phyloP scores from a whole-genome alignment of 2,329 filamentous ascomycete species.

The Leptographium lundbergii region DNA sequence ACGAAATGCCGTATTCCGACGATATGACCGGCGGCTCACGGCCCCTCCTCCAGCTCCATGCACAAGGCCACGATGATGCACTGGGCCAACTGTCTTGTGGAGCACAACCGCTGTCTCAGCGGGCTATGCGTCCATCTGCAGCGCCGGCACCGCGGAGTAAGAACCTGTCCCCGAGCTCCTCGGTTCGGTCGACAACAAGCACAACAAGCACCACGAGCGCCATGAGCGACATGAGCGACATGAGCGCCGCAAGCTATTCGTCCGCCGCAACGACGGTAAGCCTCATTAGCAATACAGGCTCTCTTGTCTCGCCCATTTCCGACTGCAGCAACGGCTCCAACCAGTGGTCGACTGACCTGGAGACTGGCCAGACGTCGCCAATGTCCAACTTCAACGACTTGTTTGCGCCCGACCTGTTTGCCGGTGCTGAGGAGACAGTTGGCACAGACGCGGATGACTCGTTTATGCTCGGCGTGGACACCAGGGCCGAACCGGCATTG shows the following conservation, averaged over 20 bases:
- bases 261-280: conserved; percentile 15
- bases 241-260: conserved; percentile 15
- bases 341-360: conserved; percentile 25
- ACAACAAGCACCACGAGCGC: conserved; percentile 18
- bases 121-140: conserved; percentile 14
- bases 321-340: conserved; percentile 27
- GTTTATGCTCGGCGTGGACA: not conserved
- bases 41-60: conserved; percentile 27
- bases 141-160: conserved; percentile 22
- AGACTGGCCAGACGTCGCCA: conserved; percentile 33
- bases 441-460: not conserved
- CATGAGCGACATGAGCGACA: conserved; percentile 1
- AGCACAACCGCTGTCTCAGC: not conserved
- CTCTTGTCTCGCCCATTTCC: conserved; percentile 34
- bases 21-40: conserved; percentile 3
- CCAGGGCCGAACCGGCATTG: not conserved
- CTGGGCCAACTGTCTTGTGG: conserved; percentile 12
- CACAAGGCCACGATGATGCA: conserved; percentile 20
- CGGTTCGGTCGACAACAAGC: conserved; percentile 33
- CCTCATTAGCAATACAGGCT: conserved; percentile 18
- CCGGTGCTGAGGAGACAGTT: not conserved
- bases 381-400: conserved; percentile 24
- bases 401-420: conserved; percentile 17
- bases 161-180: conserved; percentile 32
- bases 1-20: not conserved